phyloP scores from a whole-genome alignment of 805 yeast species.

The Pichia occidentalis region DNA sequence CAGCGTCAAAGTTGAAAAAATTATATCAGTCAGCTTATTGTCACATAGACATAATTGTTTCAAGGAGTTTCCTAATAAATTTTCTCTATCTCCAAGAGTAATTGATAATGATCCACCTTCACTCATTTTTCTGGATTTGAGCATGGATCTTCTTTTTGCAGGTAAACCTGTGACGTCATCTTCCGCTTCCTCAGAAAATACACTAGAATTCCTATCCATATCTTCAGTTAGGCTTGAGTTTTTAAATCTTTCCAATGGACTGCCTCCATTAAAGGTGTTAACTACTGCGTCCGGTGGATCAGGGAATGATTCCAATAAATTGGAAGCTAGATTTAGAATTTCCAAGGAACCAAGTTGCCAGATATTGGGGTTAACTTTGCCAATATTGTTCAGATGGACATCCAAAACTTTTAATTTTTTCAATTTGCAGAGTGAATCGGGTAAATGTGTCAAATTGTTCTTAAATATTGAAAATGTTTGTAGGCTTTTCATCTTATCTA shows the following conservation, averaged over 20 bases:
- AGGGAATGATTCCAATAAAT: slow-evolving; percentile 56
- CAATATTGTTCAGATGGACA: slow-evolving; percentile 77
- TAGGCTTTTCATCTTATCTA: slow-evolving; percentile 53
- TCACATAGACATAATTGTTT: slow-evolving; percentile 65
- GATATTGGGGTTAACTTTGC: slow-evolving; percentile 57
- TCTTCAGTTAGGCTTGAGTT: slow-evolving; percentile 3
- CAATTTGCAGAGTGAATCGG: slow-evolving; percentile 56
- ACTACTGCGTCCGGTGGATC: slow-evolving; percentile 35
- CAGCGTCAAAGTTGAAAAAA: slow-evolving; percentile 59
- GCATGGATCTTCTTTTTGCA: background rate
- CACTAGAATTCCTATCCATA: slow-evolving; percentile 2
- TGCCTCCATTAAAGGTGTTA: background rate
- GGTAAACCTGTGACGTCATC: background rate
- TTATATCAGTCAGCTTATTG: slow-evolving; percentile 73
- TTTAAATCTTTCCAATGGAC: background rate
- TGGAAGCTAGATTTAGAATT: slow-evolving; percentile 65
- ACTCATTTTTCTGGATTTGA: slow-evolving; percentile 14
- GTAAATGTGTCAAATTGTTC: slow-evolving; percentile 69
- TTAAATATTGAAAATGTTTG: slow-evolving; percentile 62
- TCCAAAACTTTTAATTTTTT: slow-evolving; percentile 60
- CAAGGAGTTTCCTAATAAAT: slow-evolving; percentile 30
- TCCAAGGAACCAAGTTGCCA: slow-evolving; percentile 57
- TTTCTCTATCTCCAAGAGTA: background rate
- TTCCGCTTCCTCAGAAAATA: background rate
- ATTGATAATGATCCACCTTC: slow-evolving; percentile 10